Base-by-base conservation (phyloP, 257 asterid species). In the Solanum peruvianum region DNA sequence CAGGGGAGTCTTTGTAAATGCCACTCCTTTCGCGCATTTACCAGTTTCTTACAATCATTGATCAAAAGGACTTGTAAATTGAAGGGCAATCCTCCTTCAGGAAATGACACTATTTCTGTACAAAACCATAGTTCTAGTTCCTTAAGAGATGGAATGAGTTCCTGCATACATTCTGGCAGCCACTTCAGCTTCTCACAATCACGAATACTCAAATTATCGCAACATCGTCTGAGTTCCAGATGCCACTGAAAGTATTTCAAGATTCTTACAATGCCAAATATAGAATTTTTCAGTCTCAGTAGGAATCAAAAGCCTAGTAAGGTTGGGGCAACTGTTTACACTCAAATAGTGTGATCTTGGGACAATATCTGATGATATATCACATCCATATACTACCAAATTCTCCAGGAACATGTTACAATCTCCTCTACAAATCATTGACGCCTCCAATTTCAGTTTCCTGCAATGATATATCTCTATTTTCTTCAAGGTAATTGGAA, bases 311-410 rank as follows among this genome's bases (percentile, higher is more conserved):
- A 87, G 23, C 72, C 5, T 9, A 15, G 29, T n/a, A 64, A 64
- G 6, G 29, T 12, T 67, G 11, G 14, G 39, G 16, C 35, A 66
- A 64, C 33, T 0, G 0, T 3, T 0, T 10, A 64, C 7, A 4
- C 7, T 1, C 71, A n/a, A n/a, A 0, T 11, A 4, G 9, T 25
- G 11, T 58, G 66, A 25, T 62, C 7, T 60, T 7, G 69, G 69
- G 14, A 1, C 1, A 0, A 0, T 2, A 33, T 39, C 2, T 15
- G 60, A 21, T 16, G 60, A 2, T 52, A 52, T 52, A 5, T 49
- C 39, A 18, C 60, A n/a, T 8, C 0, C 21, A 0, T 0, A 0
- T 8, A 33, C 4, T 3, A 0, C 0, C 10, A 49, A 49, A 0
- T 2, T 0, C 37, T 31, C 41, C 0, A 49, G 9, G 12, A 39